These are phyloP conservation scores for Hippophae gyantsensis DNA, from an alignment of 306 rosid genomes.

Conservation along the genomic window DNA sequence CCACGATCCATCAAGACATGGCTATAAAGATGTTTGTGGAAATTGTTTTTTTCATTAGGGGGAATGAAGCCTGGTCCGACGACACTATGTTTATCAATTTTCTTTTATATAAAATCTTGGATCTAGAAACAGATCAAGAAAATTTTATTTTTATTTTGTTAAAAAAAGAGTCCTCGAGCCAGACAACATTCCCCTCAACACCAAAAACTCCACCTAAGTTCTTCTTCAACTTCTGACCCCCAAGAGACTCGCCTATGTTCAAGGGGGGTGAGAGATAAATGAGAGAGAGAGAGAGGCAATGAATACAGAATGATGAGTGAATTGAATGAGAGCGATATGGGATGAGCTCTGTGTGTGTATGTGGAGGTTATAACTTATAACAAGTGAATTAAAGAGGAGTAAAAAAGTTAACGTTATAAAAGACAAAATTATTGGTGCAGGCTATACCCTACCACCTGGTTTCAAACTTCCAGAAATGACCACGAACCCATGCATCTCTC, in stretches of 20 bases:
- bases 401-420: slow-evolving; percentile 33
- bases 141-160: not conserved
- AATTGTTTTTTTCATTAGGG: slow-evolving; percentile 62
- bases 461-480: slow-evolving; percentile 65
- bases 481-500: slow-evolving; percentile 75
- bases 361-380: slow-evolving; percentile 22
- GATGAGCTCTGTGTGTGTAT: too few species aligned
- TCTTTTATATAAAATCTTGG: not conserved
- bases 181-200: slow-evolving; percentile 99
- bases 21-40: slow-evolving; percentile 14
- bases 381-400: slow-evolving; percentile 6
- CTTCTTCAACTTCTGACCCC: slow-evolving; percentile 26
- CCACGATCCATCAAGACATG: not conserved
- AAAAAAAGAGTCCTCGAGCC: slow-evolving; percentile 86
- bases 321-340: slow-evolving; percentile 14
- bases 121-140: slow-evolving; percentile 1
- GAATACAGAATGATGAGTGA: slow-evolving; percentile 22
- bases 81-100: slow-evolving; percentile 20
- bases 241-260: slow-evolving; percentile 58
- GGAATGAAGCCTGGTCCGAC: slow-evolving; percentile 99
- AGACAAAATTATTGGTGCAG: slow-evolving; percentile 59
- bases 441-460: slow-evolving; percentile 34
- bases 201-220: slow-evolving; percentile 30
- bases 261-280: slow-evolving; percentile 37
- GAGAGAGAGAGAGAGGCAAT: not conserved